These are phyloP conservation scores for Leishmania lainsoni DNA, from an alignment of 208 protist genomes.

Conservation along the genomic window DNA sequence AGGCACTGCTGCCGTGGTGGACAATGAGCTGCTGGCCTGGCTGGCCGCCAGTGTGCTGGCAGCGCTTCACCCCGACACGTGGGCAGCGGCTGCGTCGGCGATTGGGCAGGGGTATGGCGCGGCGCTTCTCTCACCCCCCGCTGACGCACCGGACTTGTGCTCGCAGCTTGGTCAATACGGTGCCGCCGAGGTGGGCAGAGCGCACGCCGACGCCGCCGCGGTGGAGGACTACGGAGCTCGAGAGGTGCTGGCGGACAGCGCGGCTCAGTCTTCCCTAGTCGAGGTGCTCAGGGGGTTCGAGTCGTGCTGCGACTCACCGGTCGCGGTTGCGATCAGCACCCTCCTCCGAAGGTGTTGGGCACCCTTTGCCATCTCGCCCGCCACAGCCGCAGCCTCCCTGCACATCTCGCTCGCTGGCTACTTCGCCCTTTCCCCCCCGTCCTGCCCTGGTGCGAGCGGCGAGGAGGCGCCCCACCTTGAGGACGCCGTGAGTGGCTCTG, in stretches of 20 bases:
- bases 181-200: background rate
- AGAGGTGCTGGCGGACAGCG: constrained; percentile 19
- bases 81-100: background rate
- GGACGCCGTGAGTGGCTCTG: background rate
- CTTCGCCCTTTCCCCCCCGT: background rate
- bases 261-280: background rate
- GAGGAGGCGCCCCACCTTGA: too few relatives aligned
- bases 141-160: background rate
- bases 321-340: background rate
- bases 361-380: background rate
- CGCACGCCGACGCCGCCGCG: constrained; percentile 4
- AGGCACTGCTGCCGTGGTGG: background rate
- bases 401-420: constrained; percentile 11
- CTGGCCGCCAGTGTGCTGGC: constrained; percentile 4
- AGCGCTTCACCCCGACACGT: background rate
- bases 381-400: background rate
- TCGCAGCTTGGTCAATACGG: background rate
- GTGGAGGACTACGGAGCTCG: constrained; percentile 20
- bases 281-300: background rate
- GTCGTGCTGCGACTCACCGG: background rate
- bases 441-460: background rate
- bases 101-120: background rate
- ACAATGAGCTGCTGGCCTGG: background rate
- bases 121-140: background rate
- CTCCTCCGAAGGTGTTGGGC: constrained; percentile 17